phyloP scores from a whole-genome alignment of 768 basidiomycete species.

The Tremella yokohamensis region DNA sequence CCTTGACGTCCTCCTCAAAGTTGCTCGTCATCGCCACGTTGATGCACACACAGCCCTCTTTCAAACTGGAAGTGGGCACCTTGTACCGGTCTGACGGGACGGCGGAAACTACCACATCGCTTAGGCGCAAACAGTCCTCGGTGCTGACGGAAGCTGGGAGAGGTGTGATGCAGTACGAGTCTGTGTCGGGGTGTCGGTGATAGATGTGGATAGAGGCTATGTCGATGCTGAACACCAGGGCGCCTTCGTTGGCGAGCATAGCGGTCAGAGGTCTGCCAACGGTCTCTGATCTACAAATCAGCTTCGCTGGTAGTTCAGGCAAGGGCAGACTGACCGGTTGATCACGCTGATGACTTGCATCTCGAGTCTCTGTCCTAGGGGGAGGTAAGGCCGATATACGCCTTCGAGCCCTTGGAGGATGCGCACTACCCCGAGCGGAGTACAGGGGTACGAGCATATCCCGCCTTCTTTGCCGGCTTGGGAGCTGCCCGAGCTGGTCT shows the following conservation, averaged over 20 bases:
- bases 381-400: constrained; percentile 9
- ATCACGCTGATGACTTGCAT: constrained; percentile 23
- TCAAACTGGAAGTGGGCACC: constrained; percentile 17
- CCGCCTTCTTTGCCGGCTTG: not conserved
- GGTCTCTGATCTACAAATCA: constrained; percentile 25
- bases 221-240: constrained; percentile 29
- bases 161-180: constrained; percentile 5
- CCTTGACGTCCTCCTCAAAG: constrained; percentile 21
- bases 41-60: constrained; percentile 18
- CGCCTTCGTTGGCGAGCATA: constrained; percentile 30
- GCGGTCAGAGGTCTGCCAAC: constrained; percentile 28
- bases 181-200: constrained; percentile 2
- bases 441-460: constrained; percentile 16
- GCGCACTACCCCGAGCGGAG: constrained; percentile 22
- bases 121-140: constrained; percentile 6
- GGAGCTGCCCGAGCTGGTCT: not conserved
- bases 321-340: constrained; percentile 33
- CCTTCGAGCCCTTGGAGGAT: constrained; percentile 16
- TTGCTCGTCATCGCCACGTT: constrained; percentile 20
- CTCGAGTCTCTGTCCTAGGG: constrained; percentile 10
- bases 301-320: not conserved
- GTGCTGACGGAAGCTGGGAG: not conserved
- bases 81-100: constrained; percentile 22
- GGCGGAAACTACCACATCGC: constrained; percentile 27
- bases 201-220: constrained; percentile 18